Conservation (phyloP, 23 red algal species). For the Pyropia haitanensis region DNA sequence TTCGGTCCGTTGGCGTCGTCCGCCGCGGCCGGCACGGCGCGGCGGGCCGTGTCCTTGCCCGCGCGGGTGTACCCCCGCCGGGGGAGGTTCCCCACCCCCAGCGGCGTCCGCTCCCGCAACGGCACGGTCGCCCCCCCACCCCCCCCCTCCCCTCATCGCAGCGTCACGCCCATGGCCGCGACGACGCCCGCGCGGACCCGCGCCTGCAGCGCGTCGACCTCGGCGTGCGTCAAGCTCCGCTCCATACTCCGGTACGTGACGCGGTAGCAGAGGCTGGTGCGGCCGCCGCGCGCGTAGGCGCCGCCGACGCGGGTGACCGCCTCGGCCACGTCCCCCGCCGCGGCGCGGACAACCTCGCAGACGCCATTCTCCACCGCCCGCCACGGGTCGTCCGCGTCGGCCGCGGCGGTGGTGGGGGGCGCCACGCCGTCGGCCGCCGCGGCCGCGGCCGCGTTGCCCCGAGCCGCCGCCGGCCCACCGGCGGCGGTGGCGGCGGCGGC, state of each 20-base stretch:
- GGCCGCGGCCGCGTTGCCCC: background rate
- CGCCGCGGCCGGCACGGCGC: too few species aligned
- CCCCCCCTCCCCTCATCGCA: background rate
- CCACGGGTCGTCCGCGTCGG: conserved; percentile 2
- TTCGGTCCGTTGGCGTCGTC: too few species aligned
- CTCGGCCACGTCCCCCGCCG: conserved; percentile 82
- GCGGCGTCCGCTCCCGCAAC: too few species aligned
- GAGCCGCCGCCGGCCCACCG: too few species aligned
- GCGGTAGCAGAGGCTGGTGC: conserved; percentile 66
- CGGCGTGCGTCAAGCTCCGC: conserved; percentile 67
- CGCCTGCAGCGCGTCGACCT: conserved; percentile 69
- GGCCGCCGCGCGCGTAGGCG: conserved; percentile 44
- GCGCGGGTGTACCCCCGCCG: too few species aligned
- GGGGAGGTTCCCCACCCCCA: too few species aligned
- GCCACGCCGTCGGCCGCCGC: background rate
- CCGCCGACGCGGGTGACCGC: conserved; percentile 52
- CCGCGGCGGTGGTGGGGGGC: too few species aligned
- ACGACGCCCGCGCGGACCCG: conserved; percentile 28
- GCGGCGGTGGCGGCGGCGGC: too few species aligned
- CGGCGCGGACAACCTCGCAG: conserved; percentile 62
- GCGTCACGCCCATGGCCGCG: background rate
- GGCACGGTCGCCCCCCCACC: too few species aligned
- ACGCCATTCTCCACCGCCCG: conserved; percentile 80
- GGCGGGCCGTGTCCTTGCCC: too few species aligned
- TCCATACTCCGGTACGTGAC: conserved; percentile 85